phyloP scores from a whole-genome alignment of 257 asterid species.

The Lycium ferocissimum region DNA sequence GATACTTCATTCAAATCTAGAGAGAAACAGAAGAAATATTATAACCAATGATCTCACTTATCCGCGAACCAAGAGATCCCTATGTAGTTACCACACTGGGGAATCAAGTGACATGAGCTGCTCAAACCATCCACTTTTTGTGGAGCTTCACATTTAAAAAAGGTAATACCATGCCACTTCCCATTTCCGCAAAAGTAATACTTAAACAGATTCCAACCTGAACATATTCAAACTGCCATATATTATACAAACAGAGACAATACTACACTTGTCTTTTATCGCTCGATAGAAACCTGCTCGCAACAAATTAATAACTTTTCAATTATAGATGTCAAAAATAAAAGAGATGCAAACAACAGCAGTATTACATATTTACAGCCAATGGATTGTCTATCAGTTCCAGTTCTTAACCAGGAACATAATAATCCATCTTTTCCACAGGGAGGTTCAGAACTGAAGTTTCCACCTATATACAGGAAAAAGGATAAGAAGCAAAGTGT shows the following conservation, averaged over 20 bases:
- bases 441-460: conserved; percentile 82
- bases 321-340: neutral
- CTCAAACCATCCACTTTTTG: too few relatives aligned
- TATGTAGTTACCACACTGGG: too few relatives aligned
- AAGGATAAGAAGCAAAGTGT: neutral
- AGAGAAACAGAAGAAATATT: too few relatives aligned
- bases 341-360: neutral
- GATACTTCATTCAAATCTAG: too few relatives aligned
- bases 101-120: too few relatives aligned
- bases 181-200: too few relatives aligned
- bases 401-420: conserved; percentile 69
- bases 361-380: neutral
- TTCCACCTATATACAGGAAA: conserved; percentile 59
- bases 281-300: neutral
- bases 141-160: too few relatives aligned
- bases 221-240: conserved; percentile 16
- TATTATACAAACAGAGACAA: neutral
- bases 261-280: neutral
- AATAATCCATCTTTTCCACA: conserved; percentile 92
- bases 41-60: too few relatives aligned
- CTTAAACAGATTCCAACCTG: neutral
- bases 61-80: too few relatives aligned
- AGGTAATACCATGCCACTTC: too few relatives aligned
- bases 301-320: neutral
- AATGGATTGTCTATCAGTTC: conserved; percentile 1